phyloP scores from a whole-genome alignment of 2,329 filamentous ascomycete species.

The Diplodia seriata region DNA sequence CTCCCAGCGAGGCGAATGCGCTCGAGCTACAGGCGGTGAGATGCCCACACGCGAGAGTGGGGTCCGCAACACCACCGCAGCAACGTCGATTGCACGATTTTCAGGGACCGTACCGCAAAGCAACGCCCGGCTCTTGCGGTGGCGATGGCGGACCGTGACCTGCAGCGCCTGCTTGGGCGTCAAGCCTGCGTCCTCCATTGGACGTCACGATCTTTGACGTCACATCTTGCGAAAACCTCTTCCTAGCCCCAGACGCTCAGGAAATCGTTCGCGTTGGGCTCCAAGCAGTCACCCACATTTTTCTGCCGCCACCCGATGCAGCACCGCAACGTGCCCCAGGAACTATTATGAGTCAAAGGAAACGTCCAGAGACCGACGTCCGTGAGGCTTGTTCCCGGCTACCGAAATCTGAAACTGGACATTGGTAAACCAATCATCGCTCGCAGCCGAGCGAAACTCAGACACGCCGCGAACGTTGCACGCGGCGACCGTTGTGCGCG shows the following conservation, averaged over 20 bases:
- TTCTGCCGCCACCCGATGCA: constrained; percentile 17
- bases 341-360: constrained; percentile 10
- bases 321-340: constrained; percentile 6
- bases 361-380: constrained; percentile 8
- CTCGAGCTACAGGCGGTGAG: constrained; percentile 20
- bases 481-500: constrained; percentile 23
- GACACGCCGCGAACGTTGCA: constrained; percentile 14
- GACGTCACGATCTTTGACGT: constrained; percentile 27
- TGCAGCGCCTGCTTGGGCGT: constrained; percentile 19
- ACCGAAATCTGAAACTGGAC: constrained; percentile 26
- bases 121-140: constrained; percentile 18
- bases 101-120: constrained; percentile 19
- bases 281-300: not conserved
- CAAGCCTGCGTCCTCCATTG: constrained; percentile 21
- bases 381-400: constrained; percentile 12
- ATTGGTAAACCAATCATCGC: constrained; percentile 21
- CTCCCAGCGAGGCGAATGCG: constrained; percentile 20
- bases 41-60: constrained; percentile 22
- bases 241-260: not conserved
- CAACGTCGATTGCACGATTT: constrained; percentile 26
- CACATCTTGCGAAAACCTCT: constrained; percentile 10
- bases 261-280: constrained; percentile 10
- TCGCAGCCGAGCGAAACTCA: constrained; percentile 10
- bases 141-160: constrained; percentile 18
- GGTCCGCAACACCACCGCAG: constrained; percentile 11